phyloP scores from a whole-genome alignment of 305 asterid genomes.

The Fraxinus baroniana region DNA sequence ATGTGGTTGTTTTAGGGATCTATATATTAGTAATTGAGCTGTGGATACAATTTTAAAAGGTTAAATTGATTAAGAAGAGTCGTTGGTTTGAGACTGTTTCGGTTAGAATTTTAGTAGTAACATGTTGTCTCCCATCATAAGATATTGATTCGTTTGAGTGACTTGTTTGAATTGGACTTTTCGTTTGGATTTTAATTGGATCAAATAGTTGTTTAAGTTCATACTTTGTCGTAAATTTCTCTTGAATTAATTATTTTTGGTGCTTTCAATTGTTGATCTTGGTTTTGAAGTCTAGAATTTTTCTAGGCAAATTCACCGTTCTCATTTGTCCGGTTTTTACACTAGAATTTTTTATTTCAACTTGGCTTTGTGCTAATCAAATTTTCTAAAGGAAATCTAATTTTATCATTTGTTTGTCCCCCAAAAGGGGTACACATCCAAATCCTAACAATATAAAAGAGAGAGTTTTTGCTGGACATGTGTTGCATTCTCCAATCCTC shows the following conservation, averaged over 20 bases:
- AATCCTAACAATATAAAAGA: no score
- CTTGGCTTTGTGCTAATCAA: not conserved
- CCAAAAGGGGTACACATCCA: not conserved
- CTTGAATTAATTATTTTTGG: not conserved
- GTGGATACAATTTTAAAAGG: not conserved
- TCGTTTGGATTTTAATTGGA: not conserved
- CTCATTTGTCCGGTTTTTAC: not conserved
- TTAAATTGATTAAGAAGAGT: not conserved
- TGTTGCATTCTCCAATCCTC: no score
- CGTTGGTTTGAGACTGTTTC: not conserved
- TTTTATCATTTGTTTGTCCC: not conserved
- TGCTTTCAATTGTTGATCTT: not conserved
- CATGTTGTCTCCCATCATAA: not conserved
- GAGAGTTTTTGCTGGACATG: no score
- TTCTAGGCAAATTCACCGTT: not conserved
- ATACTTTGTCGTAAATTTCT: not conserved
- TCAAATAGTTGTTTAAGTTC: not conserved
- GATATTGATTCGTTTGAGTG: not conserved
- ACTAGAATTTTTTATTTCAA: not conserved
- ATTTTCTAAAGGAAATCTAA: not conserved
- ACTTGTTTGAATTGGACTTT: not conserved
- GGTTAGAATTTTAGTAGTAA: not conserved
- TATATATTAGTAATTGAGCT: not conserved
- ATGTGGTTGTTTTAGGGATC: not conserved
- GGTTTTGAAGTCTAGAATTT: not conserved